Evolutionary conservation across 2,329 filamentous ascomycete genomes (phyloP), one percentile per base, ranked within the genome.

Genomic region (Talaromyces atroroseus): DNA sequence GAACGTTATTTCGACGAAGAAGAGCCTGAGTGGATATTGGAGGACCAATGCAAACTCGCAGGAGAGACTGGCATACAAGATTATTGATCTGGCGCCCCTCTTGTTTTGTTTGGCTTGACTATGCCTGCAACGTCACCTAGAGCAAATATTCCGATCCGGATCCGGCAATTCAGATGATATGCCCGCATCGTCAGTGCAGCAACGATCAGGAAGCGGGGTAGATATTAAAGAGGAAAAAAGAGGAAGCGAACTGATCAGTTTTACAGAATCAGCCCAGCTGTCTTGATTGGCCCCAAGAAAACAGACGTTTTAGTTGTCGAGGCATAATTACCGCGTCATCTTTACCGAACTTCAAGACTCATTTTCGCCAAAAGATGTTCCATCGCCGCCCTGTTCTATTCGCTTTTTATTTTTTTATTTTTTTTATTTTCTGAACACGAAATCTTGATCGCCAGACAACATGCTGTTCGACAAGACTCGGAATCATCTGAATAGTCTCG

Each of bases 1-100:
- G 89, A 95, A 38, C 80, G 79, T 20, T 95, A 89, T 76, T 92
- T 95, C 66, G 89, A 91, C 21, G 84, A 85, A 5, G 87, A 95
- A 75, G 86, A 89, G 63, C 86, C 88, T 0, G 78, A 79, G 49
- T 90, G 86, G 81, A 76, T 81, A 29, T 75, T 76, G 40, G 78
- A 77, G 24, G 56, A 58, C 6, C 63, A 59, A 36, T 16, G 14
- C 32, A 36, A 36, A 48, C 58, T 71, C 56, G 64, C 68, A 38
- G 85, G 86, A 2, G 83, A 90, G 70, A 90, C 87, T 20, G 87
- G 87, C 0, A 71, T 90, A 21, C 87, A 89, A 64, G 87, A 90
- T 67, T 90, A 84, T 65, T 90, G 70, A 80, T 36, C 18, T 34
- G 45, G 51, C 23, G 18, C 4, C 26, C 5, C 4, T 26, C 24